Percentiles rank a stretch among this genome's conserved stretches.
Evolutionary conservation across 768 basidiomycete genomes (phyloP).

Genomic region (Tricholomella constricta): DNA sequence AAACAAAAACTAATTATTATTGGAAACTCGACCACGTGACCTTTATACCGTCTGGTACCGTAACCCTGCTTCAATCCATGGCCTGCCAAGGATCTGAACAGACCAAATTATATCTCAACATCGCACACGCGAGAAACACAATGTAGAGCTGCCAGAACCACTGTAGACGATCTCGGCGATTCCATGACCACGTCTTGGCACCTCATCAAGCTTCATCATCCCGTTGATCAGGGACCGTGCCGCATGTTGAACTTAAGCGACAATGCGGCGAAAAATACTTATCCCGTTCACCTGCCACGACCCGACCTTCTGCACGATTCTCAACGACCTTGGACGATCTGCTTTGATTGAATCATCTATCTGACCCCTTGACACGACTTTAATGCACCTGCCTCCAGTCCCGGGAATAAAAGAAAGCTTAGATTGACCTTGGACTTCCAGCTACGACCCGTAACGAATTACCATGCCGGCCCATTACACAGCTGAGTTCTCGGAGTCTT

Average conservation of each 20-base stretch:
- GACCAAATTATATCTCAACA: no score
- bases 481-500: slow-evolving; percentile 19
- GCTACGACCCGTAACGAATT: slow-evolving; percentile 1
- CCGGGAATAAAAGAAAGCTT: slow-evolving; percentile 8
- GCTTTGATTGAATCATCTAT: slow-evolving; percentile 1
- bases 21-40: slow-evolving; percentile 8
- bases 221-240: slow-evolving; percentile 7
- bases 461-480: slow-evolving; percentile 22
- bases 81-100: no score
- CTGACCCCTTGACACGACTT: slow-evolving; percentile 21
- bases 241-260: slow-evolving; percentile 14
- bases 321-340: slow-evolving; percentile 12
- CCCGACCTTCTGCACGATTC: slow-evolving; percentile 5
- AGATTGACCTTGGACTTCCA: neutral
- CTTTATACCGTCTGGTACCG: no score
- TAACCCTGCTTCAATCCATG: no score
- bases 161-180: no score
- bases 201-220: neutral
- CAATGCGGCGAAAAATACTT: neutral
- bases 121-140: no score
- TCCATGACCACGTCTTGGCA: no score
- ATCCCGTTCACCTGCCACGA: slow-evolving; percentile 5
- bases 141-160: no score
- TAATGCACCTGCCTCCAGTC: slow-evolving; percentile 8
- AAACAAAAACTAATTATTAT: slow-evolving; percentile 4